Evolutionary conservation across 2,329 filamentous ascomycete species (phyloP).

Genomic region (Arthrinium puccinioides): DNA sequence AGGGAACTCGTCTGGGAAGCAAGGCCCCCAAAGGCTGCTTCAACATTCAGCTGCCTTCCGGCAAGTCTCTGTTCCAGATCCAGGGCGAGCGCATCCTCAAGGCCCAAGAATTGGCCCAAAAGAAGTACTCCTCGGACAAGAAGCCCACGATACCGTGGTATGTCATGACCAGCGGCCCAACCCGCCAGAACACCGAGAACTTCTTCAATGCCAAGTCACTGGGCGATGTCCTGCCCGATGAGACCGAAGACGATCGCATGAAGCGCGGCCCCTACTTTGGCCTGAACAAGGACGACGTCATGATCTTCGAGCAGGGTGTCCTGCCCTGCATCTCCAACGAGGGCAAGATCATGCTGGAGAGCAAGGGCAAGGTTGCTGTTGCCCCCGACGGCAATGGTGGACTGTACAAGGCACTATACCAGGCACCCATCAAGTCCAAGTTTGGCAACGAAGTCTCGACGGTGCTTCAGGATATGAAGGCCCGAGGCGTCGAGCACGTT

Average conservation of each 20-base stretch:
- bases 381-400: constrained; percentile 97
- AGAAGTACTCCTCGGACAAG: constrained; percentile 51
- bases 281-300: constrained; percentile 73
- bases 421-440: constrained; percentile 13
- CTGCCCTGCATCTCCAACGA: constrained; percentile 96
- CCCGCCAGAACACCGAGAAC: constrained; percentile 80
- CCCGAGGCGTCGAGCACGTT: constrained; percentile 86
- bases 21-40: constrained; percentile 96
- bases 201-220: constrained; percentile 56
- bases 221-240: constrained; percentile 22
- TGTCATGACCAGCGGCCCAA: constrained; percentile 98
- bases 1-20: constrained; percentile 90
- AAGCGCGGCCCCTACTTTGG: constrained; percentile 63
- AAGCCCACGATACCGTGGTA: constrained; percentile 84
- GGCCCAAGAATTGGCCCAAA: constrained; percentile 72
- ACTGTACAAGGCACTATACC: constrained; percentile 80
- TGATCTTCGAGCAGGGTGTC: constrained; percentile 95
- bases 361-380: constrained; percentile 83
- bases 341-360: constrained; percentile 91
- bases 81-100: constrained; percentile 91
- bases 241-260: constrained; percentile 54
- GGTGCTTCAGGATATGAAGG: constrained; percentile 80
- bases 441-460: constrained; percentile 52
- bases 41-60: constrained; percentile 86
- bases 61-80: constrained; percentile 95